Evolutionary conservation across 495 filamentous ascomycete genomes (phyloP), one percentile per base, ranked within the genome.

Genomic region (Podospora bellae-mahoneyi): DNA sequence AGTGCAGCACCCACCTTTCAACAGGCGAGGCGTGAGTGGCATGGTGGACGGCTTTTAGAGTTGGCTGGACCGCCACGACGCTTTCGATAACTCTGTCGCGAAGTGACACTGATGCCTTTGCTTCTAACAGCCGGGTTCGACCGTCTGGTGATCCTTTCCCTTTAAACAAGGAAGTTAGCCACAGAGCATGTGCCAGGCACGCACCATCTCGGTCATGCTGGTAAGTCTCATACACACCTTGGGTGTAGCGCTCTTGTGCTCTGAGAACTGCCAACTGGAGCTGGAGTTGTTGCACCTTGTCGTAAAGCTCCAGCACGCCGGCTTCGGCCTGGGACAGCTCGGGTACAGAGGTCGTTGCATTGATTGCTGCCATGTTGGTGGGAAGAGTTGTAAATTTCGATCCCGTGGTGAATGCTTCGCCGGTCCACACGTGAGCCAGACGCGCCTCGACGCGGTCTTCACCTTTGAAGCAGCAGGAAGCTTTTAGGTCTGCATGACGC

Each of bases 41-140:
- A 61, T 87, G 79, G 74, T 94, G 91, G 63, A 93, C 85, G 1
- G 92, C 89, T 73, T 91, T 92, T 63, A 96, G 78, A 60, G 88
- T 88, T 10, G 92, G 91, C 72, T 91, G 89, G 26, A 87, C 86
- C 69, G 86, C 85, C 67, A 94, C 77, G 28, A 91, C 85, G 62
- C 81, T 88, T 61, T 87, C 85, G 15, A 90, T 78, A n/a, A 91
- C 85, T 69, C 85, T 86, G 71, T 87, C 87, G 65, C 86, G 86
- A 65, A 93, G 80, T 39, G 84, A 81, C 73, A 92, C 90, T 58
- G 82, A 80, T 60, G 90, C 87, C 74, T 88, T 86, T 56, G 90
- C 86, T 70, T 91, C 86, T 26, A 92, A 78, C 39, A 91, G 84
- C 64, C 88, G 88, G 59, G 84, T 83, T 73, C 92, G 88, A 2